These are phyloP conservation scores for Elaeis guineensis DNA, from an alignment of 176 grass and related monocot genomes.

Conservation along the genomic window DNA sequence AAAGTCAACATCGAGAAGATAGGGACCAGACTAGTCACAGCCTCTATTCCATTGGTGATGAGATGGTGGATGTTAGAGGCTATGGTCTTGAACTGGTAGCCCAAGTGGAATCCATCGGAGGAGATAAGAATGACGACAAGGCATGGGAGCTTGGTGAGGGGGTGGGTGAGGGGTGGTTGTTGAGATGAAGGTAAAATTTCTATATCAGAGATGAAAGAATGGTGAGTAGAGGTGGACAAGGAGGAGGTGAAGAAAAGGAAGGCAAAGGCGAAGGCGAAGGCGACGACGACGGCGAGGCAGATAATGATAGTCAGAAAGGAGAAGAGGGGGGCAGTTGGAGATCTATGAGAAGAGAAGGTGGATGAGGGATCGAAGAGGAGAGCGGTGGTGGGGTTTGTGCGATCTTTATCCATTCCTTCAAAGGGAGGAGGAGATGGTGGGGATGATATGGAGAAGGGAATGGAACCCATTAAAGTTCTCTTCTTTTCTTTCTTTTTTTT, in stretches of 20 bases:
- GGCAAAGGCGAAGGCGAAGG: constrained; percentile 14
- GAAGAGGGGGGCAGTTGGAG: not conserved
- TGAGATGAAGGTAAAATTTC: not conserved
- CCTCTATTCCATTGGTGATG: constrained; percentile 66
- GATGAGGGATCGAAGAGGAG: not conserved
- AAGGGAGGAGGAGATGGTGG: not conserved
- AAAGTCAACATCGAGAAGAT: constrained; percentile 93
- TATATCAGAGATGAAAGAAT: not conserved
- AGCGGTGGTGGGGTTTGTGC: not conserved
- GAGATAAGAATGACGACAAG: constrained; percentile 74
- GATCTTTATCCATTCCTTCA: constrained; percentile 10
- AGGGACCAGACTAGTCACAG: constrained; percentile 51
- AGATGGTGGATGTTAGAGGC: constrained; percentile 58
- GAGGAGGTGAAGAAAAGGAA: constrained; percentile 18
- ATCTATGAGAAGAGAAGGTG: not conserved
- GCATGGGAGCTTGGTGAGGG: constrained; percentile 45
- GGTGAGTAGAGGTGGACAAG: constrained; percentile 1
- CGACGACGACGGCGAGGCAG: constrained; percentile 13
- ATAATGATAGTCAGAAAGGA: constrained; percentile 14
- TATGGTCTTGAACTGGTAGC: constrained; percentile 63
- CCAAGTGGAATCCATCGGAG: constrained; percentile 82
- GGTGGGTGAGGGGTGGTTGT: not conserved
- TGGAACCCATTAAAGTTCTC: constrained; percentile 1
- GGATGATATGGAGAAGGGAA: constrained; percentile 1
- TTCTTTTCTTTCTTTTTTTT: not conserved